Conservation (phyloP, 306 rosid genomes). For the Astragalus membranaceus region DNA sequence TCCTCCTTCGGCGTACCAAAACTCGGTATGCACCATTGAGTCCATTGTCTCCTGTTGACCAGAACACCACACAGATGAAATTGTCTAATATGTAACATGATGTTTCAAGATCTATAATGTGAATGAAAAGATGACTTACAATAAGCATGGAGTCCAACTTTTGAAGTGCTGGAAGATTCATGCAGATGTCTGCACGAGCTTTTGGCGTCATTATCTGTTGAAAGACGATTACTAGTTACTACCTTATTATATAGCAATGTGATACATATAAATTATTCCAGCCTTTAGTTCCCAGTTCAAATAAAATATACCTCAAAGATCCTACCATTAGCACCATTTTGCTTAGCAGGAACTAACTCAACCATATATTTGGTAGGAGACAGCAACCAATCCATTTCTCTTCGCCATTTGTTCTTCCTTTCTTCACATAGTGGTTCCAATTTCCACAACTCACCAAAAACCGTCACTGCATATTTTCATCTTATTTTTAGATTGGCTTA, state of each 20-base stretch:
- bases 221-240: background rate
- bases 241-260: background rate
- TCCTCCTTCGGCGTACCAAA: slow-evolving; percentile 77
- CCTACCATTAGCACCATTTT: slow-evolving; percentile 65
- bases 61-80: slow-evolving; percentile 7
- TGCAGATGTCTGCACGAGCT: slow-evolving; percentile 69
- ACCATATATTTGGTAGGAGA: slow-evolving; percentile 92
- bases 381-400: slow-evolving; percentile 85
- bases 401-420: slow-evolving; percentile 64
- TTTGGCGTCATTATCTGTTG: slow-evolving; percentile 86
- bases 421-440: slow-evolving; percentile 82
- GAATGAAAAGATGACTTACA: slow-evolving; percentile 50
- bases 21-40: slow-evolving; percentile 75
- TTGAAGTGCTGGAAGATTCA: slow-evolving; percentile 89
- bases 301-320: slow-evolving; percentile 56
- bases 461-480: slow-evolving; percentile 47
- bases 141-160: slow-evolving; percentile 90
- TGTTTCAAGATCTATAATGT: background rate
- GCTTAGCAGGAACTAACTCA: slow-evolving; percentile 89
- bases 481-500: background rate
- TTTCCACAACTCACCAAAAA: slow-evolving; percentile 93
- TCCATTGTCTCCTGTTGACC: slow-evolving; percentile 65
- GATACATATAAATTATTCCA: background rate
- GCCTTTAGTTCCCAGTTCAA: background rate
- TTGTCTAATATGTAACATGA: background rate